Base-by-base conservation (phyloP, 768 basidiomycete species). In the Dioszegia hungarica region DNA sequence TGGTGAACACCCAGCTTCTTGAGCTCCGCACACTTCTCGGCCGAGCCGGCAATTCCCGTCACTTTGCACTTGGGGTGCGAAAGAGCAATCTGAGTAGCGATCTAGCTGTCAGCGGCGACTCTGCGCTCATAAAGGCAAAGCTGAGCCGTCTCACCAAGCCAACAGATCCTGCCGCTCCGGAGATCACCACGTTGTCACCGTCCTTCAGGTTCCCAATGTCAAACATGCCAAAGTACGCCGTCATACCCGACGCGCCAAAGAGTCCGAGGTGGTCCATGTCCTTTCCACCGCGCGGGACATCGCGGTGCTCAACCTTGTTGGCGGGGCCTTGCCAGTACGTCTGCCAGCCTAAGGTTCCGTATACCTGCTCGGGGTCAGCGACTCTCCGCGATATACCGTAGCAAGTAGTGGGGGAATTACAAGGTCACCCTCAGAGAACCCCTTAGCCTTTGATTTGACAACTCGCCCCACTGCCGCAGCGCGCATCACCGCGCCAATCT, bases 91-190 rank as follows among this genome's bases (percentile, higher is more conserved):
- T 75, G 74, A 17, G 69, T 71, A 11, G 64, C 70, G 54, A 73
- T 67, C 73, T 72, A 44, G 12, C 20, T 10, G 14, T 28, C 20
- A 24, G 54, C n/a, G n/a, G n/a, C n/a, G n/a, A n/a, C 53, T 51
- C 24, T 31, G 9, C 15, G 28, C 15, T n/a, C 9, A 29, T 22
- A 9, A 20, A 24, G 53, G 38, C n/a, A n/a, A n/a, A n/a, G n/a
- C n/a, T n/a, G n/a, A 34, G 36, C 14, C 8, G n/a, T 62, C 70
- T 53, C 31, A 75, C 73, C 19, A 70, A 53, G 14, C 73, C 75
- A 10, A 89, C 88, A 0, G 91, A 85, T 10, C 92, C 93, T 9
- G 94, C 93, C 1, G 93, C 93, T 19, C 90, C 93, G 0, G 89
- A 89, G 11, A 86, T 86, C 22, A 97, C 81, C 46, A 94, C 82